Evolutionary conservation across 2,329 filamentous ascomycete genomes (phyloP), one percentile per base, ranked within the genome.

Genomic region (Geosmithia flava): DNA sequence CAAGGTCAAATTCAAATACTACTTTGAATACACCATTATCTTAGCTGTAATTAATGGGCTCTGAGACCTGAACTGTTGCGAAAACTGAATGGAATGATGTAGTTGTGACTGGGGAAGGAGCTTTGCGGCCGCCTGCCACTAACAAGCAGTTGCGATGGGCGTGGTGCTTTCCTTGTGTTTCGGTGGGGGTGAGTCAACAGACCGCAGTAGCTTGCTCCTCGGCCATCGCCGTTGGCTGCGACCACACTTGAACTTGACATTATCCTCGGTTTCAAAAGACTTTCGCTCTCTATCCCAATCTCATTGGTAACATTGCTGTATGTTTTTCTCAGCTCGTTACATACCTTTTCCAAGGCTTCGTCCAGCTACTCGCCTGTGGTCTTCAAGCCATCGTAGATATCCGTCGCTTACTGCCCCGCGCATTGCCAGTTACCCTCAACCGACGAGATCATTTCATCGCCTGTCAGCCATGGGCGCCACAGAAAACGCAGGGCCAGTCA

Each of bases 401-500:
- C 33, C 33, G 33, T 37, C 33, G 33, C 15, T 37, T 16, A 37
- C 33, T 37, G 33, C 33, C 33, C 11, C 33, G 33, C 33, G 33
- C 33, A 11, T 11, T 16, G 15, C 33, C 33, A 13, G 11, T 11
- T 37, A 37, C 33, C 11, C 33, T 37, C 33, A 37, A 37, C 33
- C 15, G 33, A 13, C 33, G 15, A 37, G 33, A 37, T 13, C 11
- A 16, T 16, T 37, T 11, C 33, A 37, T 37, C 33, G 13, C 33
- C 11, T 13, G 33, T 11, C 33, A 37, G 41, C 17, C 2, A 48
- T 48, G 47, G 47, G 42, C 8, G 42, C 44, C 20, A 43, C 47
- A 11, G 30, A 23, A 13, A 19, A 19, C 2, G 10, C 29, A 29
- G n/a, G 8, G 44, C 7, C 48, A 8, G 30, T 8, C 20, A 69